phyloP scores from a whole-genome alignment of 768 basidiomycete species.

The Naganishia vaughanmartiniae region DNA sequence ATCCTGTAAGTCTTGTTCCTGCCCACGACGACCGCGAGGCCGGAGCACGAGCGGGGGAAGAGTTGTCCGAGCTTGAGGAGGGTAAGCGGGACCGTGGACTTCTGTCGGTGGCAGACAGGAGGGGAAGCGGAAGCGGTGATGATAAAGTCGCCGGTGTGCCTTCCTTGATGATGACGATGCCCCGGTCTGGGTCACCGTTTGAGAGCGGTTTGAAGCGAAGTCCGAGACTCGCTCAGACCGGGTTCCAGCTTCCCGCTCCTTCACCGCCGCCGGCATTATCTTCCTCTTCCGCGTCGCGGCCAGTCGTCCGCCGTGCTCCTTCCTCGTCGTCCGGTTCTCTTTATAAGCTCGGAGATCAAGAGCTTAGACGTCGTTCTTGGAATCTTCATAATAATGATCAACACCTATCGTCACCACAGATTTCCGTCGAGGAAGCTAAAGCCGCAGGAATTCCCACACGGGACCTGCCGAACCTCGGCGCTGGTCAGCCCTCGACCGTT shows the following conservation, averaged over 20 bases:
- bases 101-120: too few relatives aligned
- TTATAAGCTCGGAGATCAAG: slow-evolving; percentile 5
- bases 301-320: slow-evolving; percentile 4
- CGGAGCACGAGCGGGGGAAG: background rate
- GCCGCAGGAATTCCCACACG: slow-evolving; percentile 42
- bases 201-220: slow-evolving; percentile 23
- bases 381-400: slow-evolving; percentile 19
- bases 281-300: background rate
- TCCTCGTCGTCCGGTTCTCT: slow-evolving; percentile 5
- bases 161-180: background rate
- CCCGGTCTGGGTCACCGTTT: background rate
- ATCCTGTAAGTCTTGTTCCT: slow-evolving; percentile 42
- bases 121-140: too few relatives aligned
- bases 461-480: slow-evolving; percentile 37
- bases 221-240: slow-evolving; percentile 25
- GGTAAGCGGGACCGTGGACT: background rate
- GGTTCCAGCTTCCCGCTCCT: slow-evolving; percentile 3
- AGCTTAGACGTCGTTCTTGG: slow-evolving; percentile 25
- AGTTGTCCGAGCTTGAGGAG: slow-evolving; percentile 5
- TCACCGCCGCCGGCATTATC: background rate
- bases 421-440: slow-evolving; percentile 48
- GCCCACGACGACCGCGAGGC: background rate
- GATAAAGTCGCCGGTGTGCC: background rate
- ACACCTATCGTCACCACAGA: slow-evolving; percentile 32
- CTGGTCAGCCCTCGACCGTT: slow-evolving; percentile 5